These are phyloP conservation scores for Aspergillus sojae DNA, from an alignment of 2,329 filamentous ascomycete genomes.

Conservation along the genomic window DNA sequence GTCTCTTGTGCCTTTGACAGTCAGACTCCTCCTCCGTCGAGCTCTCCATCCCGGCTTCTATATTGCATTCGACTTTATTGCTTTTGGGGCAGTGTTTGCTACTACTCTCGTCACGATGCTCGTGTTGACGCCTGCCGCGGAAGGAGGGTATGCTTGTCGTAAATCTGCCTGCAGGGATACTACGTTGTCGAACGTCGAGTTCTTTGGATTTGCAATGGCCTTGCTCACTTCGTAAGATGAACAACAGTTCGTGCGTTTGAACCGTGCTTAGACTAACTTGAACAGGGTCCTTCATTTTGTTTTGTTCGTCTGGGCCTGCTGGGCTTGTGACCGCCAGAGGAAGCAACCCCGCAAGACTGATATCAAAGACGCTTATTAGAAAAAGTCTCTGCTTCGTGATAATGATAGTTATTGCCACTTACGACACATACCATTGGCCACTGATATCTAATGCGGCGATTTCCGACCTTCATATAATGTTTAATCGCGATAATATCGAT, in stretches of 20 bases:
- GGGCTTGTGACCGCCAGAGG: background rate
- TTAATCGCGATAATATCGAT: background rate
- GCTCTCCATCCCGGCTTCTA: background rate
- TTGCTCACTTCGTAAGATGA: background rate
- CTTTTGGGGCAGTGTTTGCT: background rate
- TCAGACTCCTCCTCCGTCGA: background rate
- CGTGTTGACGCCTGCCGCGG: background rate
- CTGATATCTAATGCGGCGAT: background rate
- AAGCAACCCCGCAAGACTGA: background rate
- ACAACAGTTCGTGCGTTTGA: background rate
- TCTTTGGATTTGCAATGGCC: background rate
- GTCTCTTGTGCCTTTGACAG: background rate
- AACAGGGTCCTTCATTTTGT: background rate
- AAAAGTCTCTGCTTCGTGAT: background rate
- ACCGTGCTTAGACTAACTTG: too few species aligned
- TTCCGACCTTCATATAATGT: background rate
- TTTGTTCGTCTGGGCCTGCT: constrained; percentile 8
- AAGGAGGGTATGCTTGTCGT: background rate
- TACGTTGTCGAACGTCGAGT: background rate
- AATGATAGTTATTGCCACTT: background rate
- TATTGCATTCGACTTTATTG: constrained; percentile 5
- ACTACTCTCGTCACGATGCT: background rate
- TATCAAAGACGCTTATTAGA: background rate
- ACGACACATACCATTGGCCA: too few species aligned
- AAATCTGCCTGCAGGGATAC: background rate